Conservation (phyloP, 306 rosid genomes). For the Prunus davidiana region DNA sequence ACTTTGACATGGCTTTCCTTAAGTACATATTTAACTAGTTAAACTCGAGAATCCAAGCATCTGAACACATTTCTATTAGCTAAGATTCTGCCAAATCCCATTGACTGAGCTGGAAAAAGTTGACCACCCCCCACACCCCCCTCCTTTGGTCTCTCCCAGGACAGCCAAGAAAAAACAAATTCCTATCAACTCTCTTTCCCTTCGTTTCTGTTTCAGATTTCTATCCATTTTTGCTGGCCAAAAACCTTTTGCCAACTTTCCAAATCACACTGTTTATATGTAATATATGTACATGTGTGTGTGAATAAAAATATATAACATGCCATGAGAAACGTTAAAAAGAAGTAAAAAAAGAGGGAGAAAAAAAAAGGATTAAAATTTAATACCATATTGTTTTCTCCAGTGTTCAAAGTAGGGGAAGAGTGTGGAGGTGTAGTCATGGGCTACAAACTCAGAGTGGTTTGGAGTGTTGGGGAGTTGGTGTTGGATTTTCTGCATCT, state of each 20-base stretch:
- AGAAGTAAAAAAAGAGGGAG: no score
- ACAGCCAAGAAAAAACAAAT: not conserved
- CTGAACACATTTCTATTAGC: not conserved
- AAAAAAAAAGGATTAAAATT: no score
- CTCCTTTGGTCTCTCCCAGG: not conserved
- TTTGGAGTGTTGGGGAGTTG: conserved; percentile 24
- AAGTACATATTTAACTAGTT: not conserved
- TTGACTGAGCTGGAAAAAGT: not conserved
- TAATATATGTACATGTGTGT: no score
- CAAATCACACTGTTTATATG: no score
- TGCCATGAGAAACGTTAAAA: no score
- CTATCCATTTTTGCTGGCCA: not conserved
- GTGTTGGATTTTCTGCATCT: conserved; percentile 69
- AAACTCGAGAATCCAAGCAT: not conserved
- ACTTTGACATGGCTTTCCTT: not conserved
- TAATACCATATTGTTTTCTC: conserved; percentile 77
- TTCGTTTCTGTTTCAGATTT: not conserved
- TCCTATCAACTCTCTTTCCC: not conserved
- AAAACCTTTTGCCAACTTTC: no score
- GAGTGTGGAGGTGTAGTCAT: conserved; percentile 73
- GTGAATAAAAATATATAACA: no score
- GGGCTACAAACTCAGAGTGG: conserved; percentile 46
- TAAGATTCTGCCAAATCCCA: not conserved
- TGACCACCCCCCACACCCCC: not conserved
- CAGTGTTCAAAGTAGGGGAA: conserved; percentile 87